Evolutionary conservation across 2,329 filamentous ascomycete species (phyloP).

Genomic region (Claviceps monticola): DNA sequence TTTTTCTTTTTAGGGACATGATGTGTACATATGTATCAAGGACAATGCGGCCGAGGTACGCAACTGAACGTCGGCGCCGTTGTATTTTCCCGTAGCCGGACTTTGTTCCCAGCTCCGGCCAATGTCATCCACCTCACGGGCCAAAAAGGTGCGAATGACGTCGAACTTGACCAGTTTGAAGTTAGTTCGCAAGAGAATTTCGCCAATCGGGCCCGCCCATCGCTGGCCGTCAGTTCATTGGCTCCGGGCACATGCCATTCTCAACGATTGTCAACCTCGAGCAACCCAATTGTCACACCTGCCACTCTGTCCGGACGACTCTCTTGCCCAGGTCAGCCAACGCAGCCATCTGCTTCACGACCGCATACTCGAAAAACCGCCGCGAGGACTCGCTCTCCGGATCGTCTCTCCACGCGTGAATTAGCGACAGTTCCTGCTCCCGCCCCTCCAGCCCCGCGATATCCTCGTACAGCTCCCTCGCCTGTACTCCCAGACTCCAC

Average conservation of each 20-base stretch:
- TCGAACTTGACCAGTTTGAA: too few relatives aligned
- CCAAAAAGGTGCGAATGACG: not conserved
- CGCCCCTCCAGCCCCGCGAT: conserved; percentile 32
- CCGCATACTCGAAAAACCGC: conserved; percentile 35
- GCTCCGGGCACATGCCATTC: too few relatives aligned
- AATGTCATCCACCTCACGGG: not conserved
- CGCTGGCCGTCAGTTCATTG: not conserved
- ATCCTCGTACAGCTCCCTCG: conserved; percentile 33
- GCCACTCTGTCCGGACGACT: conserved; percentile 29
- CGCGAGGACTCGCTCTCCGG: conserved; percentile 24
- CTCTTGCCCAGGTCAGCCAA: conserved; percentile 32
- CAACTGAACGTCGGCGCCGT: too few relatives aligned
- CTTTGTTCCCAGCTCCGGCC: too few relatives aligned
- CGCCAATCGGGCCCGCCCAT: not conserved
- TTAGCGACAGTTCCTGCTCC: conserved; percentile 27
- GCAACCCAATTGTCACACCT: not conserved
- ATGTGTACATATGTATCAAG: too few relatives aligned
- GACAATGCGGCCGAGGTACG: too few relatives aligned
- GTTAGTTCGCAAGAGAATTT: not conserved
- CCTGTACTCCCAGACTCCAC: conserved; percentile 31
- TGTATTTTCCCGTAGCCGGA: too few relatives aligned
- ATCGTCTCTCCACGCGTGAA: conserved; percentile 29
- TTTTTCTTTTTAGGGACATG: too few relatives aligned
- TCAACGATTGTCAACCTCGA: too few relatives aligned
- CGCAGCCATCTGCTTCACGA: conserved; percentile 32